Base-by-base conservation (phyloP, 2,329 filamentous ascomycete genomes). In the Aspergillaceae sp. region DNA sequence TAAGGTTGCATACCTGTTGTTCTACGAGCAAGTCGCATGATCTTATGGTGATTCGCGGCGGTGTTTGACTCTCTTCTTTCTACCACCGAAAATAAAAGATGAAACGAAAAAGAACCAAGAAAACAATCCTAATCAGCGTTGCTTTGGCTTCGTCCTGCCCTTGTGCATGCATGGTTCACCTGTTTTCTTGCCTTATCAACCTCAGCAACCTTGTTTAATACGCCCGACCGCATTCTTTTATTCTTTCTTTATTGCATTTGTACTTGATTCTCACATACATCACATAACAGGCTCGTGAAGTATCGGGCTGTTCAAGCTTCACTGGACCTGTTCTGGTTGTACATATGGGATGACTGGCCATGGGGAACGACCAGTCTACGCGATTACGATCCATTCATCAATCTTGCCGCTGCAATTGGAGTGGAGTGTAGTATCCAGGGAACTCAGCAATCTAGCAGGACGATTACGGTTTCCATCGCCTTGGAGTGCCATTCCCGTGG, bases 1-100 rank as follows among this genome's bases (percentile, higher is more conserved):
- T 75, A 95, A 94, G 75, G 91, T 96, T 48, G 92, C 92, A 3
- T 98, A 98, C 69, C 80, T 98, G 55, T 72, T 98, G 61, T 94
- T 98, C 71, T 98, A 98, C 67, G 85, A 96, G 72, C 82, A 81
- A 59, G 79, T 92, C 48, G 59, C 55, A 47, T 65, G 52, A 61
- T 48, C 42, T 26, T 28, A 19, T 11, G 7, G 2, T 11, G 8
- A 26, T 26, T 43, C 35, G 19, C 33, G 32, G 26, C 7, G 26
- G 29, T 38, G 33, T 26, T 28, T 27, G 7, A 29, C 11, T 11
- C 29, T 29, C 11, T 19, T 33, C 11, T 19, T 19, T 19, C 19
- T 19, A 29, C 30, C n/a, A 26, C 27, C 42, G 32, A 32, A 30
- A 45, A 28, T 4, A 26, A 40, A 26, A 10, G 7, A 26, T 9